Base-by-base conservation (phyloP, 306 rosid genomes). In the Alnus glutinosa region DNA sequence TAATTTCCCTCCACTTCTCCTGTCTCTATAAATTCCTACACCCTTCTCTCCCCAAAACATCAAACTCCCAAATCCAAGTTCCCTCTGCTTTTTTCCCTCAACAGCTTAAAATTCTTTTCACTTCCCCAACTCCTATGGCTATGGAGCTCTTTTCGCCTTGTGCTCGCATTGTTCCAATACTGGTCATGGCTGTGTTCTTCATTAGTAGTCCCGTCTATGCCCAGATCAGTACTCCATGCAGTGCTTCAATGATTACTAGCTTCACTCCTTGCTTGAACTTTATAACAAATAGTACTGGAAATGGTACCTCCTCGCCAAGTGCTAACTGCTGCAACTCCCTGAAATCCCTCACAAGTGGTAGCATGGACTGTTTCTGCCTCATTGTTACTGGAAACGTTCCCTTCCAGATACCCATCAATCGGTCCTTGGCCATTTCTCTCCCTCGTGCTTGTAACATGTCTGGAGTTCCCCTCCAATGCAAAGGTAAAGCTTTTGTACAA, bases 401-500 rank as follows among this genome's bases (percentile, higher is more conserved):
- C 48, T 85, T 93, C 76, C 90, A 57, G 79, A 0, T 91, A 34
- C 96, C 97, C 9, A 68, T 93, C 77, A 93, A 89, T 54, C 78
- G 92, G 47, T 72, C 96, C 2, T 71, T 89, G 16, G 99, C 93
- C 79, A 72, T 91, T 36, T 86, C 97, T 76, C 98, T 92, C 67
- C 97, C 98, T 76, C 92, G 92, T 28, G 98, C 95, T 46, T 95
- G 98, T 86, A 89, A 89, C 82, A 78, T 89, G 89, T 83, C 93
- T 0, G 88, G 90, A 37, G 91, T 95, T 73, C 94, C 95, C 1
- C 75, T 95, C 79, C 97, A 90, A 77, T 92, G 92, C 89, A 87
- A 86, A 82, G 83, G 89, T 88, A 84, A 2, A 23, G 39, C 16
- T 46, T 42, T n/a, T 16, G 4, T 15, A 36, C 4, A 66, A 37